Conservation (phyloP, 768 basidiomycete genomes). For the Chalciporus chontae region DNA sequence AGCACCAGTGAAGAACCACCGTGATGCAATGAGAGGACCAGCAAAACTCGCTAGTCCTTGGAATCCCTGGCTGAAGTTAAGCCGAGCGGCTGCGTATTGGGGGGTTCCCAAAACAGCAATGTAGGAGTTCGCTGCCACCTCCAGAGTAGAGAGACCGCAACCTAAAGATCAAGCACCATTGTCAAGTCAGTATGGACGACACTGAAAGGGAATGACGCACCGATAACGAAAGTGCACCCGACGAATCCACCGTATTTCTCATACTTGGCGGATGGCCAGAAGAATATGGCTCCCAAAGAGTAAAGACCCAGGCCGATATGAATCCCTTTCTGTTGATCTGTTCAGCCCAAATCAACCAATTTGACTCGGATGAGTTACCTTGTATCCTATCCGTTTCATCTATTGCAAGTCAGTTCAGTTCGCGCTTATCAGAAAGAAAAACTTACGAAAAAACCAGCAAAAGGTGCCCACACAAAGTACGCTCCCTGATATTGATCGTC, state of each 20-base stretch:
- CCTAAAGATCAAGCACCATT: slow-evolving; percentile 30
- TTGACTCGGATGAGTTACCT: slow-evolving; percentile 33
- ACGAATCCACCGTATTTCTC: slow-evolving; percentile 70
- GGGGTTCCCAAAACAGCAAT: slow-evolving; percentile 65
- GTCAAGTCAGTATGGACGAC: not conserved
- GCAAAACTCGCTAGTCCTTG: slow-evolving; percentile 73
- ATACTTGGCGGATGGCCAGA: slow-evolving; percentile 74
- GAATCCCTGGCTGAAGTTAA: slow-evolving; percentile 80
- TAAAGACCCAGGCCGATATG: slow-evolving; percentile 58
- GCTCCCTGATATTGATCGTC: slow-evolving; percentile 40
- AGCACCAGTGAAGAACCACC: slow-evolving; percentile 68
- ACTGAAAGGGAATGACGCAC: slow-evolving; percentile 26
- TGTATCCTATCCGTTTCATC: slow-evolving; percentile 67
- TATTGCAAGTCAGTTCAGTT: slow-evolving; percentile 20
- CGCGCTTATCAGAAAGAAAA: not conserved
- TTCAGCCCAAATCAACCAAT: not conserved
- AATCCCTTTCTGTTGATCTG: slow-evolving; percentile 46
- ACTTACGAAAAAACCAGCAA: slow-evolving; percentile 56
- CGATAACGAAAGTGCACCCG: slow-evolving; percentile 68
- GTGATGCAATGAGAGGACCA: slow-evolving; percentile 70
- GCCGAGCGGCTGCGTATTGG: slow-evolving; percentile 67
- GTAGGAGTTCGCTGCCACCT: slow-evolving; percentile 80
- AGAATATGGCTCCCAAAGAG: slow-evolving; percentile 67
- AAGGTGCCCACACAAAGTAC: slow-evolving; percentile 57
- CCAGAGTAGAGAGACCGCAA: slow-evolving; percentile 63